phyloP scores from a whole-genome alignment of 1,139 yeast genomes.

The Pichia cactophila region DNA sequence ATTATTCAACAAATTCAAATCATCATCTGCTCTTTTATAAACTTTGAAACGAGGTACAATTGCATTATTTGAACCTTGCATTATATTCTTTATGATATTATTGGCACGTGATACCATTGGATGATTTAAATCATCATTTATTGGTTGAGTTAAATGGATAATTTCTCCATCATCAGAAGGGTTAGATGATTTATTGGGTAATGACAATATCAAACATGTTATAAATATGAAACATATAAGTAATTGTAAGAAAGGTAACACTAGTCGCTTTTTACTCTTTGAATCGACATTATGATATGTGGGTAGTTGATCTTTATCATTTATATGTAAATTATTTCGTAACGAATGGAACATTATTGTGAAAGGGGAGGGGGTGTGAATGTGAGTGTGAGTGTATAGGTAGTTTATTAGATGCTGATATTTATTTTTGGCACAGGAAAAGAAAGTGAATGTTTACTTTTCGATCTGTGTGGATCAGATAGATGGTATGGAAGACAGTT shows the following conservation, averaged over 20 bases:
- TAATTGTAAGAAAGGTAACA: not conserved
- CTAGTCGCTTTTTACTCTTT: not conserved
- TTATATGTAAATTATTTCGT: not conserved
- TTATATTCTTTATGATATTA: constrained; percentile 20
- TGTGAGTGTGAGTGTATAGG: too few relatives aligned
- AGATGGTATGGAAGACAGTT: too few relatives aligned
- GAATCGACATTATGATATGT: not conserved
- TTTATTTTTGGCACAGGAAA: too few relatives aligned
- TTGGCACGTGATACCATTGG: constrained; percentile 12
- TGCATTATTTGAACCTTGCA: constrained; percentile 20
- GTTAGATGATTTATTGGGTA: not conserved
- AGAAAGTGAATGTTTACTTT: not conserved
- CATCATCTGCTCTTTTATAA: constrained; percentile 17
- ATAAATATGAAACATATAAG: not conserved
- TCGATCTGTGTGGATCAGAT: not conserved
- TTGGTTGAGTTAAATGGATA: not conserved
- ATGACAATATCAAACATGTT: not conserved
- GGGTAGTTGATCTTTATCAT: not conserved
- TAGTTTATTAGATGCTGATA: too few relatives aligned
- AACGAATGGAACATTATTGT: not conserved
- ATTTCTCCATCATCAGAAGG: not conserved
- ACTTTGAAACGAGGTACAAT: constrained; percentile 23
- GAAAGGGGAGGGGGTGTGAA: too few relatives aligned
- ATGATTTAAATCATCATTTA: not conserved
- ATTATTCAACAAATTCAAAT: too few relatives aligned